Conservation (phyloP, 306 rosid genomes). For the Cucumis cinereus region DNA sequence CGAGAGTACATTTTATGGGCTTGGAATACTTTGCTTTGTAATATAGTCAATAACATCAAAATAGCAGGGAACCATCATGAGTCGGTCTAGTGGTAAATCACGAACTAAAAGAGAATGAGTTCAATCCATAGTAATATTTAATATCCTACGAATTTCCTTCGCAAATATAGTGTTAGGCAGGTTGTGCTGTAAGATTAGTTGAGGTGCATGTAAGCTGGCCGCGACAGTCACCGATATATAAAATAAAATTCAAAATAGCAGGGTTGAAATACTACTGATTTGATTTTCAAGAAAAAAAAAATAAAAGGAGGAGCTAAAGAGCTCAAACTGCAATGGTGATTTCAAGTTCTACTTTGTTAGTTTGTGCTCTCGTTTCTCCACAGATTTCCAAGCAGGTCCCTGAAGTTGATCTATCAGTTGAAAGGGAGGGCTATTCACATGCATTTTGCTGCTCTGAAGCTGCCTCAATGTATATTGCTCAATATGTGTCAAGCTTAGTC, state of each 20-base stretch:
- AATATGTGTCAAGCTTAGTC: constrained; percentile 56
- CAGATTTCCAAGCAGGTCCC: constrained; percentile 76
- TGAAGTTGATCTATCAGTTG: constrained; percentile 33
- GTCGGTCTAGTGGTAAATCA: too few relatives aligned
- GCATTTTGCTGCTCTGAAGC: constrained; percentile 67
- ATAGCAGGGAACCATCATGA: too few relatives aligned
- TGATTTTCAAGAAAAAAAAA: background rate
- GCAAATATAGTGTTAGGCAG: too few relatives aligned
- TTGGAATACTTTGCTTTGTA: background rate
- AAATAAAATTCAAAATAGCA: too few relatives aligned
- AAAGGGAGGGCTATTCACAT: constrained; percentile 63
- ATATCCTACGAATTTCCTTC: too few relatives aligned
- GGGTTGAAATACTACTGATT: background rate
- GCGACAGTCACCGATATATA: too few relatives aligned
- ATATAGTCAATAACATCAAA: background rate
- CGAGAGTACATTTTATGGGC: background rate
- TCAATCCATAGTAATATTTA: too few relatives aligned
- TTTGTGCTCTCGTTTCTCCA: background rate
- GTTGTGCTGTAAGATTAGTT: too few relatives aligned
- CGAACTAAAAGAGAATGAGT: too few relatives aligned
- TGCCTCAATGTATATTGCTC: constrained; percentile 79
- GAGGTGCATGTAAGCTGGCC: too few relatives aligned
- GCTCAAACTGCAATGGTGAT: background rate
- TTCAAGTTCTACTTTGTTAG: background rate
- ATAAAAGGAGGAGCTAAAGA: background rate